Base-by-base conservation (phyloP, 176 grass and related monocot species). In the Oryza punctata region DNA sequence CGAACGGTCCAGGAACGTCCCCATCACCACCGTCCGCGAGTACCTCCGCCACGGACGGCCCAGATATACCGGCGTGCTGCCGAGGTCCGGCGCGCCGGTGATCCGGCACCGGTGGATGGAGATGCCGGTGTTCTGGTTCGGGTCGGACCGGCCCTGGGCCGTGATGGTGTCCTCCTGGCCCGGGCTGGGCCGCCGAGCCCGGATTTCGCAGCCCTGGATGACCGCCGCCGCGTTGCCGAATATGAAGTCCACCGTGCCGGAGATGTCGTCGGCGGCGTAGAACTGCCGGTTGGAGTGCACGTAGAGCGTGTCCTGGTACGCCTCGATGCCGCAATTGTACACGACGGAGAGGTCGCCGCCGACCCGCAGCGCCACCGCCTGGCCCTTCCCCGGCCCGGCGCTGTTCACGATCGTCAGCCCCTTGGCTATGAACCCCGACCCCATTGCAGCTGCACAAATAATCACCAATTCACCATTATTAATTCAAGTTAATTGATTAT, bases 221-320 rank as follows among this genome's bases (percentile, higher is more conserved):
- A 95, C 90, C 1, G 37, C 91, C 0, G 90, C 91, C 2, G 96
- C 84, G 83, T 98, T 93, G 43, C 93, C 93, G 73, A 93, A 98
- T 72, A 93, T 85, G 77, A 98, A 93, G 73, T 98, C 96, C 21
- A 98, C 89, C 1, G 91, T 93, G 79, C 93, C 91, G 3, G 85
- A 80, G 79, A 98, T 87, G 64, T 78, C 77, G 0, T 27, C 57
- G 10, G 91, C 82, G 44, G 70, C 25, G 25, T 77, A 90, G 85
- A 98, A 95, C 38, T 95, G 96, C 7, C 89, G 91, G 80, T 88
- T 92, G 65, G 96, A 98, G 89, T 88, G 85, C 21, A 76, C 44
- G 50, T 88, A 90, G 27, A 98, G 91, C 3, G 96, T 93, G 83
- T 95, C 93, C 60, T 98, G 96, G 72, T 90, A 85, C 5, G 85